Base-by-base conservation (phyloP, 805 yeast genomes). In the Ogataea ganodermae region DNA sequence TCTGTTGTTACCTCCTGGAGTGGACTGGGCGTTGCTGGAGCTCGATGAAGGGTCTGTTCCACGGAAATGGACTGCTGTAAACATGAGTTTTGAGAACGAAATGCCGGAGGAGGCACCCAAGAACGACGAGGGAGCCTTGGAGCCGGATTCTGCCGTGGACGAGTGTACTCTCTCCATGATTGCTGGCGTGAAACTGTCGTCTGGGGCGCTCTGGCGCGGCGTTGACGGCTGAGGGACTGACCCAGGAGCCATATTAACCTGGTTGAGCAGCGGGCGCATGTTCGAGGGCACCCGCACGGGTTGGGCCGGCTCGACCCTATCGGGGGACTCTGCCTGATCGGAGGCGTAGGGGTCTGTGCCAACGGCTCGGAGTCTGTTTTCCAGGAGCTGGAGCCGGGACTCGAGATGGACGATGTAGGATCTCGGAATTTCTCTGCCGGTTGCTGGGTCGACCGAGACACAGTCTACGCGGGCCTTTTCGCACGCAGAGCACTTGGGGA, bases 341-440 rank as follows among this genome's bases (percentile, higher is more conserved):
- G 20, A 42, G 22, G 22, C 21, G 41, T 18, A 38, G 8, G 42
- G 32, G 16, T 38, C 31, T 6, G 24, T 58, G 0, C 80, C 84
- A 48, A 69, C 58, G 12, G 65, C 67, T 48, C 66, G 63, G 23
- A 88, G 61, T 48, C 73, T 68, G 5, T 59, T 56, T 61, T 86
- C 88, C 50, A 89, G 68, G n/a, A 68, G 67, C 7, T 73, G 71
- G 2, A 89, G 71, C 30, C 82, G 69, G 46, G 80, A 83, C 61
- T 89, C 97, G 48, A 89, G 68, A 56, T 83, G 84, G 17, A 80
- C 75, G 3, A 89, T 79, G 59, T 86, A 86, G 2, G 89, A 85
- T 31, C 97, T 70, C 0, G 97, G 95, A 1, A 89, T 80, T 55
- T 86, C 89, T 45, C 96, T 72, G 0, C 96, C 96, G 0, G 96